Evolutionary conservation across 305 asterid genomes (phyloP).

Genomic region (Solanum hybrid): DNA sequence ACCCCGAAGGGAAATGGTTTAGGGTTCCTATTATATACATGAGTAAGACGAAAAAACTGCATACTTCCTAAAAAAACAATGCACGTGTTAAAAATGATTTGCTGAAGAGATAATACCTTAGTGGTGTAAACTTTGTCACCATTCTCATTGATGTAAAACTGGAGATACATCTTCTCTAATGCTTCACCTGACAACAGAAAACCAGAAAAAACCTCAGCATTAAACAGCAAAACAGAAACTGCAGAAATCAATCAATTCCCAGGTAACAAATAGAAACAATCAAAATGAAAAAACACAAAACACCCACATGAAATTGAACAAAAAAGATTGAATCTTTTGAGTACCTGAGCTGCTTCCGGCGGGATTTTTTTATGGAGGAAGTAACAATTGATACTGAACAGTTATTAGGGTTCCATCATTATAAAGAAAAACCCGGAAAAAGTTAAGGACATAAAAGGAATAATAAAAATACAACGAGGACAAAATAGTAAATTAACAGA

Average conservation of each 20-base stretch:
- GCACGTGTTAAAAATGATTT: not conserved
- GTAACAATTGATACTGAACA: not conserved
- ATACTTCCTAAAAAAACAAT: not conserved
- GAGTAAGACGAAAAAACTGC: not conserved
- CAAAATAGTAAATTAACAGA: not conserved
- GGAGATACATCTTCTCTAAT: constrained; percentile 56
- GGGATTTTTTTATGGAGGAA: not conserved
- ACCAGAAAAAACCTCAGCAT: not conserved
- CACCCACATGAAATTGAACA: not conserved
- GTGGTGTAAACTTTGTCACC: constrained; percentile 88
- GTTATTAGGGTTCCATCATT: not conserved
- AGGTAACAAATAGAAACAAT: not conserved
- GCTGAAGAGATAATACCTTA: constrained; percentile 28
- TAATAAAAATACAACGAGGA: not conserved
- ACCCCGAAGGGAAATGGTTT: not conserved
- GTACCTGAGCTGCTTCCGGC: not conserved
- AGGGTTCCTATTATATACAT: not conserved
- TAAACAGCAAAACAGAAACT: not conserved
- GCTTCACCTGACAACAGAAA: not conserved
- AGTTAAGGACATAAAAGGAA: not conserved
- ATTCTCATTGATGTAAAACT: constrained; percentile 54
- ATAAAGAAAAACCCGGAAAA: not conserved
- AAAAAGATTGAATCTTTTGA: not conserved
- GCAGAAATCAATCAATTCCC: not conserved
- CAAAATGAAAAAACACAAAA: not conserved